Evolutionary conservation across 495 filamentous ascomycete species (phyloP).

Genomic region (Aspergillus saccharolyticus): DNA sequence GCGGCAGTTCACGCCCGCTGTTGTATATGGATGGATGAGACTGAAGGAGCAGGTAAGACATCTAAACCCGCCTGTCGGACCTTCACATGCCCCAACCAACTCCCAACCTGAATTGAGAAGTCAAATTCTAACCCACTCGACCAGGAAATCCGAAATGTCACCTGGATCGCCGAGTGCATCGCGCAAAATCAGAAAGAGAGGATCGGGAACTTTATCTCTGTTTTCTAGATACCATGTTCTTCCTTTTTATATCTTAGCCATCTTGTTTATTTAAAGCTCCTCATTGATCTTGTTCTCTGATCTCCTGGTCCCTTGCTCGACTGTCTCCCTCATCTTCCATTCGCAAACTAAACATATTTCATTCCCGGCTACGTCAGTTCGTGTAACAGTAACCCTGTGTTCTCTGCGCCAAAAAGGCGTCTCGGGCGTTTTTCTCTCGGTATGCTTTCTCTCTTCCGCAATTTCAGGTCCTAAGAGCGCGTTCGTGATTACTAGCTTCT

Average conservation of each 20-base stretch:
- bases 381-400: not conserved
- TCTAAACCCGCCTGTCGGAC: no score
- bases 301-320: constrained; percentile 24
- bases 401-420: not conserved
- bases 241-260: constrained; percentile 10
- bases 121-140: constrained; percentile 19
- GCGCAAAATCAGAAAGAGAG: constrained; percentile 99
- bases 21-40: constrained; percentile 98
- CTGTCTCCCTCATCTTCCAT: not conserved
- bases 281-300: constrained; percentile 19
- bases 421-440: not conserved
- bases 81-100: no score
- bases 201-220: constrained; percentile 97
- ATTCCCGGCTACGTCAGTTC: constrained; percentile 1
- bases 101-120: not conserved
- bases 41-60: constrained; percentile 87
- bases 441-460: no score
- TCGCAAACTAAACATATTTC: not conserved
- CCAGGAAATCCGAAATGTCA: constrained; percentile 98
- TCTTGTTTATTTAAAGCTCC: constrained; percentile 6
- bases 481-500: no score
- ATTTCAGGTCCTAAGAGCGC: no score
- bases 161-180: constrained; percentile 99
- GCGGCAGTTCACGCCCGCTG: constrained; percentile 88
- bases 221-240: constrained; percentile 55